Base-by-base conservation (phyloP, 192 early-diverging fungal genomes). In the Coemansia sp. region DNA sequence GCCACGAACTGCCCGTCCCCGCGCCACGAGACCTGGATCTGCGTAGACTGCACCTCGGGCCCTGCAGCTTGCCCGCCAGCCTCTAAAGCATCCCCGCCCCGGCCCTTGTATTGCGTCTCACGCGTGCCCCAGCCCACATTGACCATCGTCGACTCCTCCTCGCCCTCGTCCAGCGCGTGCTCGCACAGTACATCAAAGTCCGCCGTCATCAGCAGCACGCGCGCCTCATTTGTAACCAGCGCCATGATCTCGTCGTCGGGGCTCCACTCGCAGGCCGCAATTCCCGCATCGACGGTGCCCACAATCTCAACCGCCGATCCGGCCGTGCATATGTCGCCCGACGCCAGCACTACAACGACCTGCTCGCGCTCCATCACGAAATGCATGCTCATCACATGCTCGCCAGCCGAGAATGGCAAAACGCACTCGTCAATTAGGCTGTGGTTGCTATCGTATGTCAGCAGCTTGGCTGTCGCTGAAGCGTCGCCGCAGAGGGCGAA, bases 21-120 rank as follows among this genome's bases (percentile, higher is more conserved):
- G 28, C 92, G 77, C 96, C 96, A 98, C 29, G 90, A 85, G 4
- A 98, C 60, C 10, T 93, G 85, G 27, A 89, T 82, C 0, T 28
- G 33, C 1, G 64, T 31, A 58, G 54, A 80, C 83, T 63, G 71
- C 66, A 56, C 81, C 72, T 2, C 90, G 87, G 18, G 4, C 28
- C 35, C 5, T 4, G 28, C 35, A 24, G 29, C 16, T 48, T 19
- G 23, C 44, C 23, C 31, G 2, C 6, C 21, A 12, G 89, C 90
- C 22, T 76, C 56, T 67, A n/a, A n/a, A n/a, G n/a, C n/a, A n/a
- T 96, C 93, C 53, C 87, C 83, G 38, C 95, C 97, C 61, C 88
- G 85, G 45, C 97, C 97, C 64, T 97, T 94, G 69, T 97, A 99
- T 65, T 99, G 97, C 10, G 97, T 99, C 68, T 95, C 95, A 52